A percentile compares a stretch with the other conserved stretches of the same genome.
These are phyloP conservation scores for Myriosclerotinia scirpicola DNA, from an alignment of 2,329 filamentous ascomycete species.

Conservation along the genomic window DNA sequence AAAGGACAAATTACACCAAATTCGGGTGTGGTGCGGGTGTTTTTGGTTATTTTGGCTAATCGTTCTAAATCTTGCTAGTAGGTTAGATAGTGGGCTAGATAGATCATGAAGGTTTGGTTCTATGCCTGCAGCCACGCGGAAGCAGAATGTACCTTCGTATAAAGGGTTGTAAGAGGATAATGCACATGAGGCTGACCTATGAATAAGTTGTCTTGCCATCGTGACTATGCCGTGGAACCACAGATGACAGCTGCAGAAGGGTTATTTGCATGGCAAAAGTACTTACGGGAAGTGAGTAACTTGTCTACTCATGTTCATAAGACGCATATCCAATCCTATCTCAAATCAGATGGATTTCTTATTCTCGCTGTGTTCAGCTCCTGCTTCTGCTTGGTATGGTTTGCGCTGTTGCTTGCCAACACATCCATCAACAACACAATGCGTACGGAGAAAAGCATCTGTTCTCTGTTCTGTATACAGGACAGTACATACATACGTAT, in stretches of 20 bases:
- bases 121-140: slow-evolving; percentile 24
- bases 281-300: slow-evolving; percentile 14
- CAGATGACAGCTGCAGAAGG: slow-evolving; percentile 24
- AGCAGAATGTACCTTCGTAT: slow-evolving; percentile 26
- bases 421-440: slow-evolving; percentile 21
- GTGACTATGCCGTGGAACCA: slow-evolving; percentile 25
- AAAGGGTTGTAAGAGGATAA: slow-evolving; percentile 14
- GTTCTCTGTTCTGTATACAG: slow-evolving; percentile 10
- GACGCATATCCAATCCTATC: slow-evolving; percentile 23
- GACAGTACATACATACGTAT: not conserved
- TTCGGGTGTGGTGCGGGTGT: slow-evolving; percentile 18
- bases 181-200: slow-evolving; percentile 26
- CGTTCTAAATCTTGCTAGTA: slow-evolving; percentile 4
- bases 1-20: slow-evolving; percentile 17
- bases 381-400: slow-evolving; percentile 17
- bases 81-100: slow-evolving; percentile 9
- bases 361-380: slow-evolving; percentile 25
- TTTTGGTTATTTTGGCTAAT: not conserved
- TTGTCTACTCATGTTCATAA: slow-evolving; percentile 20
- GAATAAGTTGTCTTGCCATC: slow-evolving; percentile 25
- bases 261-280: slow-evolving; percentile 22
- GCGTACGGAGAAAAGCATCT: slow-evolving; percentile 18
- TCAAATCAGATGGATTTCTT: slow-evolving; percentile 16
- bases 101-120: slow-evolving; percentile 19
- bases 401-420: slow-evolving; percentile 24